Evolutionary conservation across 78 protist genomes (phyloP).

Genomic region (Chrysochromulina tobinii): DNA sequence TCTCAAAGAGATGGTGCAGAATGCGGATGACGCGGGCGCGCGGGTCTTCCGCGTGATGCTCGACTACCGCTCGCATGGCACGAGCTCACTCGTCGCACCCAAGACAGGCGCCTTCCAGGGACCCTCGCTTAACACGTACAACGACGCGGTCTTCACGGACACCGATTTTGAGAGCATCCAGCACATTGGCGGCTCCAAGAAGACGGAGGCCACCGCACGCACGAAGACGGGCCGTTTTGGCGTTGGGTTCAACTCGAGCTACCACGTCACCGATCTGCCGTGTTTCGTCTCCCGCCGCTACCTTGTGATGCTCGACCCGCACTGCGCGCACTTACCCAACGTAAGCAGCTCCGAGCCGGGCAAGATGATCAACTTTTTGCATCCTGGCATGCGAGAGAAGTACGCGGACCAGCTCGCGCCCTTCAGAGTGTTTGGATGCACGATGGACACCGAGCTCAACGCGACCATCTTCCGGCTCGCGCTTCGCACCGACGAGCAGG

Average conservation of each 20-base stretch:
- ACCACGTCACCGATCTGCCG: conserved; percentile 68
- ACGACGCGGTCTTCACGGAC: conserved; percentile 50
- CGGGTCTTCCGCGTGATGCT: neutral
- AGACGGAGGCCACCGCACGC: neutral
- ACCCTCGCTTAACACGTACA: conserved; percentile 54
- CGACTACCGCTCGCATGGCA: neutral
- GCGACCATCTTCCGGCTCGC: conserved; percentile 23
- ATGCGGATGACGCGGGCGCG: conserved; percentile 50
- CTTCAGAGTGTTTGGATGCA: neutral
- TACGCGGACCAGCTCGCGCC: conserved; percentile 44
- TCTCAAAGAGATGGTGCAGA: conserved; percentile 10
- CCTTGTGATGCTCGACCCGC: conserved; percentile 57
- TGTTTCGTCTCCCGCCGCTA: conserved; percentile 29
- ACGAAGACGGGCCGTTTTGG: conserved; percentile 57
- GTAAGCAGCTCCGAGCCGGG: conserved; percentile 22
- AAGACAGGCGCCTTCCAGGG: conserved; percentile 43
- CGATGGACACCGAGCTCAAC: neutral
- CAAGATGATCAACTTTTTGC: neutral
- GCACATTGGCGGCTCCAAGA: conserved; percentile 32
- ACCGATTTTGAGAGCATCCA: conserved; percentile 38
- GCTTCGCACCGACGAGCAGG: neutral
- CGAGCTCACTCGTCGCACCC: neutral
- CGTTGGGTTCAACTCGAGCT: conserved; percentile 70
- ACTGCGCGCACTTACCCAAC: neutral
- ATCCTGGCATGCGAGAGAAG: too few relatives aligned